These are phyloP conservation scores for Pyricularia sp. DNA, from an alignment of 2,329 filamentous ascomycete genomes.

Conservation along the genomic window DNA sequence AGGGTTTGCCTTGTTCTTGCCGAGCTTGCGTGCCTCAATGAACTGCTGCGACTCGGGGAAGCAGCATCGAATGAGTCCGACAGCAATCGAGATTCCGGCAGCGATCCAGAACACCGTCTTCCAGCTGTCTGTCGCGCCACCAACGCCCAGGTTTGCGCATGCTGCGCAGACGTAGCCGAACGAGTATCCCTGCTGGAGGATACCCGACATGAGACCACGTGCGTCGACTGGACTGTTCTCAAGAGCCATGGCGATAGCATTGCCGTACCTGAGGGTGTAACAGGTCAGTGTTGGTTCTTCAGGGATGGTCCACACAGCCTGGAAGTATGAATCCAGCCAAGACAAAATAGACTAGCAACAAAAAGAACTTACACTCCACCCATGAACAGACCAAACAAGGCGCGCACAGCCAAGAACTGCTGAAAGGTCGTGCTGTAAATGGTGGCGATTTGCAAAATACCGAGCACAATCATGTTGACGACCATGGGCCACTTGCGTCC, in stretches of 20 bases:
- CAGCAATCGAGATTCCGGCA: slow-evolving; percentile 54
- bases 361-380: slow-evolving; percentile 46
- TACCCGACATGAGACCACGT: slow-evolving; percentile 71
- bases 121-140: slow-evolving; percentile 53
- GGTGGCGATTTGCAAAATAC: slow-evolving; percentile 54
- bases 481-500: slow-evolving; percentile 82
- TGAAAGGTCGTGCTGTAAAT: slow-evolving; percentile 65
- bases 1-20: slow-evolving; percentile 6
- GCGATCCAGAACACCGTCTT: slow-evolving; percentile 69
- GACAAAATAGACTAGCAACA: not conserved
- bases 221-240: slow-evolving; percentile 51
- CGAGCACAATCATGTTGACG: slow-evolving; percentile 58
- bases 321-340: not conserved
- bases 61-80: slow-evolving; percentile 57
- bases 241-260: slow-evolving; percentile 68
- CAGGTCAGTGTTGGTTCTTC: not conserved
- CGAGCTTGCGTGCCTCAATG: slow-evolving; percentile 44
- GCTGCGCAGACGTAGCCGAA: slow-evolving; percentile 74
- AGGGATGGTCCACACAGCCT: not conserved
- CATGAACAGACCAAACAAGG: slow-evolving; percentile 71
- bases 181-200: slow-evolving; percentile 74
- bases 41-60: slow-evolving; percentile 74
- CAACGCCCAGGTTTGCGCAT: slow-evolving; percentile 40
- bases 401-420: slow-evolving; percentile 66
- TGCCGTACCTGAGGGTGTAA: slow-evolving; percentile 44